Evolutionary conservation across 2,329 filamentous ascomycete species (phyloP).

Genomic region (Fusarium verticillioides): DNA sequence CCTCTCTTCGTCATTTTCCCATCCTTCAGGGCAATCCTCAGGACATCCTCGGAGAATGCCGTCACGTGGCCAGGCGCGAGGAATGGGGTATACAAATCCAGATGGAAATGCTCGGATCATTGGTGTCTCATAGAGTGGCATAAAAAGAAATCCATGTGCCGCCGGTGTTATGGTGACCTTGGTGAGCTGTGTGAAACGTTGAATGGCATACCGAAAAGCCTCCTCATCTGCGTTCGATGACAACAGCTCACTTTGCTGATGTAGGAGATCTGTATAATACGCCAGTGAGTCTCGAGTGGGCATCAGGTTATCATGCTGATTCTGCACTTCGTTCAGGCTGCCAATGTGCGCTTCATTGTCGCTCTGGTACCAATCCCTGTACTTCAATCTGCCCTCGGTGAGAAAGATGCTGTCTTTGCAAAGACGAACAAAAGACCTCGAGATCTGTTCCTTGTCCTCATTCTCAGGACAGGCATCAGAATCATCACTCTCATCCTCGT

Average conservation of each 20-base stretch:
- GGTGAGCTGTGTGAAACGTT: background rate
- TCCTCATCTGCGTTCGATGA: background rate
- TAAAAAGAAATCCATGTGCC: background rate
- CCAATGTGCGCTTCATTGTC: background rate
- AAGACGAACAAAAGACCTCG: background rate
- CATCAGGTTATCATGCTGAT: background rate
- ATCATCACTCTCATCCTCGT: too few species aligned
- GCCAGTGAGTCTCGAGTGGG: background rate
- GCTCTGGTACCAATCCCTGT: too few species aligned
- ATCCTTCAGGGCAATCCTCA: background rate
- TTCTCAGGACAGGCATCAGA: background rate
- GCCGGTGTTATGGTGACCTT: background rate
- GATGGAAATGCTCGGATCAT: conserved; percentile 9
- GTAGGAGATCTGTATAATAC: background rate
- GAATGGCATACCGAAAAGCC: background rate
- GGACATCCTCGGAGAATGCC: background rate
- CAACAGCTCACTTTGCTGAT: background rate
- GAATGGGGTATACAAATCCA: conserved; percentile 3
- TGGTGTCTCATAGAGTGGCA: background rate
- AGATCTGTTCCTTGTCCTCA: background rate
- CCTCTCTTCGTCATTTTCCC: background rate
- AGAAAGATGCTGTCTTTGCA: background rate
- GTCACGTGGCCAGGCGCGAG: background rate
- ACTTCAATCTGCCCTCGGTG: background rate
- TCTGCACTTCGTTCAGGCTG: background rate